Evolutionary conservation across 1,139 yeast species (phyloP).

Genomic region (Zygotorulaspora mrakii): DNA sequence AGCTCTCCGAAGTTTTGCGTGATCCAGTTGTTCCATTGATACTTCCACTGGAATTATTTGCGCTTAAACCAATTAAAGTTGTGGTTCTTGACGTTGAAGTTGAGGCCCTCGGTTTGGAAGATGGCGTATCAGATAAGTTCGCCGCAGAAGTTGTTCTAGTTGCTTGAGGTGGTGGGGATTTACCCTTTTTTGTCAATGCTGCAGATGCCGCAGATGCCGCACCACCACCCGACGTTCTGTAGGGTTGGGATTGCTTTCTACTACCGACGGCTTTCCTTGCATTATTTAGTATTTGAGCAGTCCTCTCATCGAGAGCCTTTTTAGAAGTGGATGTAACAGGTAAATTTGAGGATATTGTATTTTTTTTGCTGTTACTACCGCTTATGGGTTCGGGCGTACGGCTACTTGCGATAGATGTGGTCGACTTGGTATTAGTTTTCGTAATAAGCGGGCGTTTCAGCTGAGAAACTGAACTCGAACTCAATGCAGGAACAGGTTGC

Average conservation of each 20-base stretch:
- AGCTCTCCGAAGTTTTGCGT: slow-evolving; percentile 3
- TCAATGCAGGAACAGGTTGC: slow-evolving; percentile 41
- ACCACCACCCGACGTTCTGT: slow-evolving; percentile 24
- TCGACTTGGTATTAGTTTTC: slow-evolving; percentile 13
- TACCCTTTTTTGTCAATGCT: slow-evolving; percentile 24
- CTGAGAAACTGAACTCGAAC: slow-evolving; percentile 13
- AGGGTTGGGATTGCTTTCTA: slow-evolving; percentile 21
- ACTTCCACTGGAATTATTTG: background rate
- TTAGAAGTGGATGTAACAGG: slow-evolving; percentile 9
- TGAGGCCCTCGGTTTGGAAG: no score
- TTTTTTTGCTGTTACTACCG: slow-evolving; percentile 6
- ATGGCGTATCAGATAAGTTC: no score
- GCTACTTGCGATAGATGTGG: slow-evolving; percentile 27
- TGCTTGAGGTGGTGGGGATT: slow-evolving; percentile 14
- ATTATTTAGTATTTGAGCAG: slow-evolving; percentile 32
- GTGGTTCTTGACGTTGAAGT: slow-evolving; percentile 3
- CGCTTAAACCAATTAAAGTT: background rate
- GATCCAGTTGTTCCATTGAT: background rate
- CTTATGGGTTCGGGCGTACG: slow-evolving; percentile 25
- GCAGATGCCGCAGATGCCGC: slow-evolving; percentile 40
- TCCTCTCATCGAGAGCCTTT: slow-evolving; percentile 30
- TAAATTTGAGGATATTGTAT: slow-evolving; percentile 22
- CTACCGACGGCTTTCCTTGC: slow-evolving; percentile 27
- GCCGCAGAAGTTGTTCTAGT: slow-evolving; percentile 11
- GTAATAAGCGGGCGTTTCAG: slow-evolving; percentile 9